These are phyloP conservation scores for Corniculantispora saksenae DNA, from an alignment of 2,329 filamentous ascomycete species.

Conservation along the genomic window DNA sequence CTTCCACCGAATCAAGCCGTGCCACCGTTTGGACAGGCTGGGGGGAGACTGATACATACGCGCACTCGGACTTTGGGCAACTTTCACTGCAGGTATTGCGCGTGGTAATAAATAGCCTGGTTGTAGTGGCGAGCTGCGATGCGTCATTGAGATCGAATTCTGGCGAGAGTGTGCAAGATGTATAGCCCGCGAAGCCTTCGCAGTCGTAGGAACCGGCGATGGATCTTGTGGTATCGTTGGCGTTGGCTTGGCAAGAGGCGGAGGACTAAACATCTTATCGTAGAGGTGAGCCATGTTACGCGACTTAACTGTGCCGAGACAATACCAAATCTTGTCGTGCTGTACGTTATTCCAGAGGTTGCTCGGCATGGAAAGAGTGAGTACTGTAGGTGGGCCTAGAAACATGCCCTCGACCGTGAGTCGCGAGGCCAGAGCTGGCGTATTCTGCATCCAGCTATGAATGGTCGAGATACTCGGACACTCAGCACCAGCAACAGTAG, in stretches of 20 bases:
- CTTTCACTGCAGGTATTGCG: too few species aligned
- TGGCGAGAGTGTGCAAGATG: too few species aligned
- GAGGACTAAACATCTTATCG: slow-evolving; percentile 56
- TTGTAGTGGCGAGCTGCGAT: too few species aligned
- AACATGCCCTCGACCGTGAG: slow-evolving; percentile 69
- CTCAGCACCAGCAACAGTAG: slow-evolving; percentile 65
- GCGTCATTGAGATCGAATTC: too few species aligned
- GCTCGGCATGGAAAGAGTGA: slow-evolving; percentile 66
- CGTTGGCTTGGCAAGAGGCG: slow-evolving; percentile 16
- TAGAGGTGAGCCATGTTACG: slow-evolving; percentile 68
- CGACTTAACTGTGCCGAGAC: slow-evolving; percentile 65
- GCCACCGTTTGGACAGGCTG: slow-evolving; percentile 33
- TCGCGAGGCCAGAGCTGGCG: slow-evolving; percentile 56
- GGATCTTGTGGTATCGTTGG: neutral
- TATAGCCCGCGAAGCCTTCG: too few species aligned
- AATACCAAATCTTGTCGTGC: slow-evolving; percentile 67
- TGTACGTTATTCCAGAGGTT: slow-evolving; percentile 65
- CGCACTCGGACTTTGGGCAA: neutral
- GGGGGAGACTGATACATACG: slow-evolving; percentile 13
- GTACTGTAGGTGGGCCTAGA: slow-evolving; percentile 64
- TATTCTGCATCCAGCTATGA: slow-evolving; percentile 65
- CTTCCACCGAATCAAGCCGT: slow-evolving; percentile 61
- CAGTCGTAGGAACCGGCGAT: neutral
- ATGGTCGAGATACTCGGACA: slow-evolving; percentile 67
- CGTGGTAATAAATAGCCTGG: too few species aligned